phyloP scores from a whole-genome alignment of 2,329 filamentous ascomycete genomes.

The Aspergillus amoenus region DNA sequence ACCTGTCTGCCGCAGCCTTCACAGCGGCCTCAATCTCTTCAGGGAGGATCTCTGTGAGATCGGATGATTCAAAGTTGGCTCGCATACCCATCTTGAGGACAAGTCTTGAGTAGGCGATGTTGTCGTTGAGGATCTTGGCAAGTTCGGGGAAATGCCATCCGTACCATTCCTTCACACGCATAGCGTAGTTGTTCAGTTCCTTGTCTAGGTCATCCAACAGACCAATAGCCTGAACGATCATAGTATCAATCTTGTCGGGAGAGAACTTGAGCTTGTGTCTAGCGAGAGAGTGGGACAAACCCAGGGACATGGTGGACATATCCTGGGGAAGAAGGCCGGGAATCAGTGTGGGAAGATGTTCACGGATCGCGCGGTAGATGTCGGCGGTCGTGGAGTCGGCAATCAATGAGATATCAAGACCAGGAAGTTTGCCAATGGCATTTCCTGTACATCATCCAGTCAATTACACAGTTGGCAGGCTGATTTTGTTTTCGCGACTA shows the following conservation, averaged over 20 bases:
- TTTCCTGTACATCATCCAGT: conserved; percentile 53
- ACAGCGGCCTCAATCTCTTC: conserved; percentile 91
- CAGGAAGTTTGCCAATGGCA: conserved; percentile 87
- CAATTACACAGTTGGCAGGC: conserved; percentile 10
- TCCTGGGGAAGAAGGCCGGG: conserved; percentile 82
- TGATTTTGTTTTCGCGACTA: not conserved
- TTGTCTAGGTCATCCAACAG: conserved; percentile 96
- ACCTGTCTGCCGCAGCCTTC: conserved; percentile 92
- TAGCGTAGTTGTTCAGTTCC: conserved; percentile 97
- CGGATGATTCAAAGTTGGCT: conserved; percentile 70
- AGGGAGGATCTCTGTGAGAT: conserved; percentile 86
- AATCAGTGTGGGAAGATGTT: conserved; percentile 85
- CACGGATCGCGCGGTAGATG: conserved; percentile 90
- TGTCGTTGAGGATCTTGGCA: conserved; percentile 96
- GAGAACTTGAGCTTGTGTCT: conserved; percentile 99
- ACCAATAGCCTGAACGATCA: conserved; percentile 97
- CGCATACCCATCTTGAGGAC: conserved; percentile 89
- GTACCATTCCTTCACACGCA: conserved; percentile 99
- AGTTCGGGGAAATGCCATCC: conserved; percentile 99
- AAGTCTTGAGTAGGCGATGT: conserved; percentile 86
- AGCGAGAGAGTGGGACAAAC: conserved; percentile 94
- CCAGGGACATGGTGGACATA: conserved; percentile 90
- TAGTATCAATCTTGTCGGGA: conserved; percentile 96
- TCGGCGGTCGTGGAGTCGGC: conserved; percentile 81
- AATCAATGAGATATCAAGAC: conserved; percentile 79